Evolutionary conservation across 164 flowering plant species (phyloP).

Genomic region (Taxillus chinensis): DNA sequence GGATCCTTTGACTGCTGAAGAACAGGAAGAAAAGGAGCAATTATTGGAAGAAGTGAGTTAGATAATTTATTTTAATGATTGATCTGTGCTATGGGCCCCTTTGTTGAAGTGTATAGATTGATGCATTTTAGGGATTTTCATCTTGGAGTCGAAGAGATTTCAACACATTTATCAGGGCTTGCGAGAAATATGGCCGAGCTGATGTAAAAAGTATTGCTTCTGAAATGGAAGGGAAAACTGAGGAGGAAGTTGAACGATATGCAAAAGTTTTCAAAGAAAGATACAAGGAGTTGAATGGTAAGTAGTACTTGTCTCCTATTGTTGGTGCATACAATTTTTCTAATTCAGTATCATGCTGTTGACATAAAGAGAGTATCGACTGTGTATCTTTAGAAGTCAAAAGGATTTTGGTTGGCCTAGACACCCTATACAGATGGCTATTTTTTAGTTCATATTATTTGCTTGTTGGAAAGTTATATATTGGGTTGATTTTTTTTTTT

Average conservation of each 20-base stretch:
- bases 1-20: slow-evolving; percentile 86
- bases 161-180: slow-evolving; percentile 91
- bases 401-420: no score
- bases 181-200: slow-evolving; percentile 95
- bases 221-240: slow-evolving; percentile 96
- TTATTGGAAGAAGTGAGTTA: slow-evolving; percentile 65
- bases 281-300: slow-evolving; percentile 92
- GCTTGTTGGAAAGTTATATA: no score
- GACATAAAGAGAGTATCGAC: no score
- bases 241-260: slow-evolving; percentile 93
- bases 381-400: no score
- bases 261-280: slow-evolving; percentile 87
- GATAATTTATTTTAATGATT: background rate
- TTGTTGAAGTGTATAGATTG: slow-evolving; percentile 1
- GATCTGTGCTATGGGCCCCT: background rate
- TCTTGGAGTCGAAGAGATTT: slow-evolving; percentile 96
- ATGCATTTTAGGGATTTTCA: slow-evolving; percentile 66
- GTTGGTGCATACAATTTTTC: background rate
- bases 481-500: no score
- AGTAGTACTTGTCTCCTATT: slow-evolving; percentile 7
- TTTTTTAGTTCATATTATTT: no score
- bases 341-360: no score
- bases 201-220: slow-evolving; percentile 76
- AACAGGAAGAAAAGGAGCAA: slow-evolving; percentile 87
- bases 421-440: no score